Conservation (phyloP, 192 early-diverging fungal species). For the Coemansia sp. region DNA sequence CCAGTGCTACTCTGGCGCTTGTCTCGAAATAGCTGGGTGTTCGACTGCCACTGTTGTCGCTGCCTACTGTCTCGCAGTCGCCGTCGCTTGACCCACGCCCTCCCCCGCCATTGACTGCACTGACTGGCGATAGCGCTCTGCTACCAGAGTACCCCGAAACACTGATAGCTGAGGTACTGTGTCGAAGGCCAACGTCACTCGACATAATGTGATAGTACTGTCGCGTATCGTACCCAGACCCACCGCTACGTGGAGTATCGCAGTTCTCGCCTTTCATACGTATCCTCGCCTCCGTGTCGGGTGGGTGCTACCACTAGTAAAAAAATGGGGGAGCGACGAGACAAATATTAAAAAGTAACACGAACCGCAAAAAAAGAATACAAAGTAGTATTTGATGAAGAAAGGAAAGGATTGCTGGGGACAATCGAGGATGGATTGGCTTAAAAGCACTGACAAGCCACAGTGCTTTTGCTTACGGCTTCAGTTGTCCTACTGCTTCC, state of each 20-base stretch:
- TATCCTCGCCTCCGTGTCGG: neutral
- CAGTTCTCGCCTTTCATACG: neutral
- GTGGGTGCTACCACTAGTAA: neutral
- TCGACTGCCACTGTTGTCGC: neutral
- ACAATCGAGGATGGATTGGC: neutral
- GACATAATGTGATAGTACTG: neutral
- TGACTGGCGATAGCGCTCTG: neutral
- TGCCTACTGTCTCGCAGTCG: conserved; percentile 11
- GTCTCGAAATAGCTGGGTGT: conserved; percentile 6
- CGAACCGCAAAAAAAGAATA: neutral
- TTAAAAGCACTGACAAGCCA: neutral
- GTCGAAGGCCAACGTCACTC: neutral
- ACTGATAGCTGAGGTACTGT: neutral
- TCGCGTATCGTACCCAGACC: neutral
- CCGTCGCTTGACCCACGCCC: conserved; percentile 18
- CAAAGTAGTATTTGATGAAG: neutral
- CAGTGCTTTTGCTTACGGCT: neutral
- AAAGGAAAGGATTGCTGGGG: neutral
- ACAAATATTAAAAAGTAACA: neutral
- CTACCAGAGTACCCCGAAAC: neutral
- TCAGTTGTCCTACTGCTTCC: neutral
- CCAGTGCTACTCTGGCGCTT: neutral
- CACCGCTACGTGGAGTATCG: neutral
- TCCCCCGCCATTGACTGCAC: neutral
- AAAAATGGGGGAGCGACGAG: neutral